Base-by-base conservation (phyloP, 2,329 filamentous ascomycete species). In the Fusarium brachygibbosum region DNA sequence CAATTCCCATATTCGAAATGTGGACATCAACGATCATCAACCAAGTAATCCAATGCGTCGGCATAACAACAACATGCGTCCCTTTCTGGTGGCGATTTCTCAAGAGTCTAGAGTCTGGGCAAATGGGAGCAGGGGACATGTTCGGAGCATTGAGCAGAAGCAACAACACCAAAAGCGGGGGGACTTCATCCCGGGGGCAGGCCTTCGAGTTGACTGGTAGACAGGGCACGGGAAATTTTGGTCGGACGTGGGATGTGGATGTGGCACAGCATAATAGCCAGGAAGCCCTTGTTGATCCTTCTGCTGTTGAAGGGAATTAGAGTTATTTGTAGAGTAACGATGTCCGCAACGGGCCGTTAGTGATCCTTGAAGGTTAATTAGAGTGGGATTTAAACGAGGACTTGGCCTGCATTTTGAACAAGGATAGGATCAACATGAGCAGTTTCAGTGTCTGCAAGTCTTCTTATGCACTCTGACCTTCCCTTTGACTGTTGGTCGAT, bases 11-110 rank as follows among this genome's bases (percentile, higher is more conserved):
- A 8, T 63, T 63, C 8, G 44, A 55, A 14, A 63, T 63, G 58
- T 63, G 58, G 60, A 63, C 14, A 21, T 28, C 58, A 19, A 44
- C 35, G 9, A 11, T 63, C 3, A 63, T 63, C 14, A 32, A 63
- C 7, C 59, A 63, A 21, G 58, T 63, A 0, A 48, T 45, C 12
- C 59, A 63, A 9, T 63, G 58, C 12, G 19, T 63, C 17, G 48
- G 58, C n/a, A 28, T 63, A 17, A 63, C 41, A 17, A 63, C 48
- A 19, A 63, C 58, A 3, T 63, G 58, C 31, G 32, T 63, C 1
- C 60, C 60, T 4, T 63, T 63, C 5, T 63, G 60, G 60, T 56
- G 58, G 58, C 49, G 60, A 3, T 63, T 63, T 38, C 41, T 63
- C 6, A 63, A 63, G 23, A 63, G 58, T 14, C 12, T 63, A 1